phyloP scores from a whole-genome alignment of 331 rosid genomes.

The Arachis monticola region DNA sequence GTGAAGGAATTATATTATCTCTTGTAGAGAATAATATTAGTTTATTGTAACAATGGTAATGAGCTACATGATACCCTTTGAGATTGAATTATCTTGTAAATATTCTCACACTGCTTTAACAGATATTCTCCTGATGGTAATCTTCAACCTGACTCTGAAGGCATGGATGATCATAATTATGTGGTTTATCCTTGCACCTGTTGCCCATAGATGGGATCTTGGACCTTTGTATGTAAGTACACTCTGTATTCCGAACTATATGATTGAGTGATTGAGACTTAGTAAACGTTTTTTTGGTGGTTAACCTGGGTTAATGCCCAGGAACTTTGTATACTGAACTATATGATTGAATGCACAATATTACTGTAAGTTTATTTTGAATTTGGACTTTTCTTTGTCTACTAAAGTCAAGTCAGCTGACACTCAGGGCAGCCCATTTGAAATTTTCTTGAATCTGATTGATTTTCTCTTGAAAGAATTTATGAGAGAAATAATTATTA shows the following conservation, averaged over 20 bases:
- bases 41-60: not conserved
- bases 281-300: no score
- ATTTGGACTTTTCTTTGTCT: conserved; percentile 14
- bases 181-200: conserved; percentile 93
- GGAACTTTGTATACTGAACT: conserved; percentile 3
- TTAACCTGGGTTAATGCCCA: no score
- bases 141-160: conserved; percentile 86
- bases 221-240: conserved; percentile 88
- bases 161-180: conserved; percentile 70
- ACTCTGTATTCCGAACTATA: conserved; percentile 8
- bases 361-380: conserved; percentile 10
- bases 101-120: conserved; percentile 42
- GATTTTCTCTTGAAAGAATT: no score
- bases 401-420: conserved; percentile 28
- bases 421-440: conserved; percentile 24
- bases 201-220: conserved; percentile 84
- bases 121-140: conserved; percentile 89
- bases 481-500: not conserved
- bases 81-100: conserved; percentile 42
- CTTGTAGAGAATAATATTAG: not conserved
- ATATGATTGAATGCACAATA: conserved; percentile 22
- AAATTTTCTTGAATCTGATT: not conserved
- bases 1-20: conserved; percentile 27
- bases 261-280: conserved; percentile 1
- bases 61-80: conserved; percentile 6